Percentiles rank a stretch among this genome's conserved stretches.
phyloP scores from a whole-genome alignment of 2,329 filamentous ascomycete species.

The Fusarium fracticaudum region DNA sequence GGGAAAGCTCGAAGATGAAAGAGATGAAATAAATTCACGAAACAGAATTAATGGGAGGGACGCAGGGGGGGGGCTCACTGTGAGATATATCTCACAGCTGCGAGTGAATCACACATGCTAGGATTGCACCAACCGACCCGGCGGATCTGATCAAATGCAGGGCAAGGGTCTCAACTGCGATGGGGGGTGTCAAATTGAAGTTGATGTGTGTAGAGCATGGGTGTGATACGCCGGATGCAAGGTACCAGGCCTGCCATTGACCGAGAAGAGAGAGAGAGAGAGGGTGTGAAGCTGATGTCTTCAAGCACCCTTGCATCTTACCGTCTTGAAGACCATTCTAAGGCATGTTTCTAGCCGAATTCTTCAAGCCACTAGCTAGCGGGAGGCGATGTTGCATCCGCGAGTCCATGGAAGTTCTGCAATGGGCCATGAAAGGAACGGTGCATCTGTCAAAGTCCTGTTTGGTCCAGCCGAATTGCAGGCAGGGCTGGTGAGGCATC shows the following conservation, averaged over 20 bases:
- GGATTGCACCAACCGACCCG: constrained; percentile 8
- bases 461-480: constrained; percentile 15
- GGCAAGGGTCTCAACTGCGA: constrained; percentile 9
- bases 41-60: not conserved
- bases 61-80: constrained; percentile 10
- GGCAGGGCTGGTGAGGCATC: constrained; percentile 18
- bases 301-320: constrained; percentile 27
- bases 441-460: constrained; percentile 19
- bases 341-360: constrained; percentile 18
- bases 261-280: constrained; percentile 4
- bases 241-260: constrained; percentile 32
- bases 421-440: not conserved
- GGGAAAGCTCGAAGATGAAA: not conserved
- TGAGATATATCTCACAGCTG: constrained; percentile 35
- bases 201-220: constrained; percentile 23
- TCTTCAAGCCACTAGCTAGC: constrained; percentile 9
- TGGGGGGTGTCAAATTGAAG: constrained; percentile 17
- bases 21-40: not conserved
- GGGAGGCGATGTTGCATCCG: constrained; percentile 31
- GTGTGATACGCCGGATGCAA: constrained; percentile 36
- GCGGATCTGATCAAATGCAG: constrained; percentile 15
- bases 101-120: constrained; percentile 12
- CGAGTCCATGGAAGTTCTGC: constrained; percentile 14
- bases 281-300: constrained; percentile 24
- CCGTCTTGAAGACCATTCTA: constrained; percentile 16